Base-by-base conservation (phyloP, 345 rosid genomes). In the Lumnitzera racemosa region DNA sequence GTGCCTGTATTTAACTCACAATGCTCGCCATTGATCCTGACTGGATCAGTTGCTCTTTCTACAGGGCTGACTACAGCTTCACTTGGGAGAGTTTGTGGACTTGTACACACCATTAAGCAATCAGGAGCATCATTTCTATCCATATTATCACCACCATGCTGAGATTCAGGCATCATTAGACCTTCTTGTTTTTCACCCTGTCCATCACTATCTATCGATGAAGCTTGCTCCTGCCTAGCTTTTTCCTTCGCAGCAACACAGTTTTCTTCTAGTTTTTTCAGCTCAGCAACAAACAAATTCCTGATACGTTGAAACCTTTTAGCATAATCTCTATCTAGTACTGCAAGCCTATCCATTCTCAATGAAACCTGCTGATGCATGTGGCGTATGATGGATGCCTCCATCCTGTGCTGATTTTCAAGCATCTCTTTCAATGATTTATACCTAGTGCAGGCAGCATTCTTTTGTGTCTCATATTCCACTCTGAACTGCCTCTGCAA, bases 361-460 rank as follows among this genome's bases (percentile, higher is more conserved):
- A 65, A 61, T n/a, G 78, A 64, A 65, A 54, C 69, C 62, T 58
- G 65, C 58, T 65, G 63, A 64, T 53, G 77, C 48, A 70, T 67
- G 68, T 80, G 74, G 25, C 36, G 67, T 66, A 86, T 75, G 62
- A 90, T 65, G 57, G 83, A 83, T 54, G 66, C 74, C 64, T 86
- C 88, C 47, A 74, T n/a, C 55, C n/a, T 69, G 51, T 71, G 79
- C 24, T 47, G 58, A 11, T 20, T 69, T 74, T 84, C 88, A 48
- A 86, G 76, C 24, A 53, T 27, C 43, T 66, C 70, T 77, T 80
- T 85, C 47, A 74, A 80, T 46, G 70, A 74, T 55, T 81, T 78
- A 23, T 71, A 74, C 65, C 53, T 78, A 29, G 60, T 68, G n/a
- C 63, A 51, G 49, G 80, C 64, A 51, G 73, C 68, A 56, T 76